phyloP scores from a whole-genome alignment of 148 eudicot species.

The Vaccinium corymbosum region DNA sequence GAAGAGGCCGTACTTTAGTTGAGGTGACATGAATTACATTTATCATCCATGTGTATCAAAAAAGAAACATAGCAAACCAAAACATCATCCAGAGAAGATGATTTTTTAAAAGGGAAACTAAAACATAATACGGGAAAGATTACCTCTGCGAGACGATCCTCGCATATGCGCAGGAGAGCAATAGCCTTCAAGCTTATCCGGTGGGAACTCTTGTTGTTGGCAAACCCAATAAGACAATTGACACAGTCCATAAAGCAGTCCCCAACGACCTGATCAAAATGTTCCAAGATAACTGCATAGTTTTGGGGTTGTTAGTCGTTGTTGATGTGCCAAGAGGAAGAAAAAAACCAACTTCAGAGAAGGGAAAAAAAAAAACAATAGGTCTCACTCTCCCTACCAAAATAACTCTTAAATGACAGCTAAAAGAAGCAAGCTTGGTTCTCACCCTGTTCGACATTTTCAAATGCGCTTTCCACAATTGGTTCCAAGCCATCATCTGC shows the following conservation, averaged over 20 bases:
- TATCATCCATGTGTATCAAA: not conserved
- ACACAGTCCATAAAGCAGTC: constrained; percentile 99
- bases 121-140: constrained; percentile 20
- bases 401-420: not conserved
- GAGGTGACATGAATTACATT: not conserved
- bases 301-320: not conserved
- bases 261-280: constrained; percentile 97
- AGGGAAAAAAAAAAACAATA: not conserved
- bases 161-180: constrained; percentile 95
- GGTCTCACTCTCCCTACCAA: not conserved
- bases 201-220: constrained; percentile 92
- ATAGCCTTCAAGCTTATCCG: constrained; percentile 98
- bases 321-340: constrained; percentile 7
- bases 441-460: constrained; percentile 96
- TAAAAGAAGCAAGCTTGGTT: constrained; percentile 11
- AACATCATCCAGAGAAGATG: not conserved
- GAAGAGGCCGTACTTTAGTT: not conserved
- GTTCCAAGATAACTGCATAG: constrained; percentile 88
- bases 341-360: constrained; percentile 16
- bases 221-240: constrained; percentile 95
- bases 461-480: constrained; percentile 97
- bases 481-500: constrained; percentile 95
- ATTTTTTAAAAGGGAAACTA: not conserved
- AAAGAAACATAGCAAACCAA: not conserved
- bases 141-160: constrained; percentile 99